Base-by-base conservation (phyloP, 768 basidiomycete genomes). In the Xerocomus spinulosus region DNA sequence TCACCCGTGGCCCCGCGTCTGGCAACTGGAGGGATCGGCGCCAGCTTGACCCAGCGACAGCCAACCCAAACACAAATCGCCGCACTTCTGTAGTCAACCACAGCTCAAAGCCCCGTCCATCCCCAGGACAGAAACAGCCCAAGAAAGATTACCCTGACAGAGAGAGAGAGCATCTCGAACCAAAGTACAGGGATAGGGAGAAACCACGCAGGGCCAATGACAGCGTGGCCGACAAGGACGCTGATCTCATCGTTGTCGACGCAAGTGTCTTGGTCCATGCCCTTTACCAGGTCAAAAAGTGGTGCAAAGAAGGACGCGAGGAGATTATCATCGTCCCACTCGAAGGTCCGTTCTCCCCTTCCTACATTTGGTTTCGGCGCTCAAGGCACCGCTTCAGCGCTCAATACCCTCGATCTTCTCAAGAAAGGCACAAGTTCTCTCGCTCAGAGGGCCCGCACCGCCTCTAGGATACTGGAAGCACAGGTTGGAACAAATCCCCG, bases 391-490 rank as follows among this genome's bases (percentile, higher is more conserved):
- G 21, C 20, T 42, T 21, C 63, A 95, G 92, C 87, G 9, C 76
- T 96, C 23, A 94, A 92, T 59, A 94, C 92, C 0, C 77, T 96
- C 3, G 93, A 96, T 62, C 71, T 94, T 2, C 78, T 95, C 60
- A 96, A 96, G 78, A 96, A 95, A 63, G 92, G 92, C 1, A 82
- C 83, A 0, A 86, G 76, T 23, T 69, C 79, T 0, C 75, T 92
- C 10, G 90, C 92, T 0, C 81, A 87, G 60, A 82, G 84, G 23
- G 92, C 92, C 2, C 86, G 93, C 18, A 76, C 85, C 0, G 93
- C 92, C 12, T 92, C 92, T 10, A 84, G 93, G 20, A 83, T 92
- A 44, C 77, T 96, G 35, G 93, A 96, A 65, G 82, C 84, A 1
- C 85, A 90, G 66, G 88, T 92, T 32, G 90, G 90, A 26, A 76